Evolutionary conservation across 2,329 filamentous ascomycete species (phyloP), one percentile per base, ranked within the genome.

Genomic region (Decorospora gaudefroyi): DNA sequence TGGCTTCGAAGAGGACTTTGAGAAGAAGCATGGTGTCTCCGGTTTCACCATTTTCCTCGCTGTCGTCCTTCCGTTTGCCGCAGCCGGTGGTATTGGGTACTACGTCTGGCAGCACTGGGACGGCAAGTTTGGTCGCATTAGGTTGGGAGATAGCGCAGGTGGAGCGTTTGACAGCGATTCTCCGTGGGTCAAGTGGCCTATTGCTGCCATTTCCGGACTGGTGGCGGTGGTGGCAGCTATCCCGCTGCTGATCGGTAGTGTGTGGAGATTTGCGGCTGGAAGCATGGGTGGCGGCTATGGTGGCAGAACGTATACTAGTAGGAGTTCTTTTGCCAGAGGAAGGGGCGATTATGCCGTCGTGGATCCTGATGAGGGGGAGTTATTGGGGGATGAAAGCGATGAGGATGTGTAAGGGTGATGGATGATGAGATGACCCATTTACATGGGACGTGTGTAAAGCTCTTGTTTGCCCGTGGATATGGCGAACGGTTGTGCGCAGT

Each of bases 351-450:
- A 97, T 69, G 83, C 85, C 11, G 80, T 86, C 61, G 90, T 96
- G 37, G 90, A 95, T 61, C 88, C 93, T 36, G 93, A 97, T 66
- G 93, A 97, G 69, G 92, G 92, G 34, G 92, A 97, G 75, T 75
- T 99, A 57, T 74, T 99, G 23, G 93, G 93, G 1, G 92, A 96
- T 57, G 91, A 95, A 47, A 90, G 90, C 57, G 92, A 96, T 55
- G 90, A 96, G 64, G 92, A 96, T 50, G 87, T 86, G 34, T 84
- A 65, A 54, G 39, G 13, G 21, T 36, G 15, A 16, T 27, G n/a
- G n/a, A 17, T 36, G 17, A 19, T 36, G 25, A 26, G 22, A 36
- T 36, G 22, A 18, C 18, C 15, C 22, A 19, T 13, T 3, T 11
- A 19, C n/a, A 36, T 36, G 22, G 13, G 23, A 27, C 8, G 15